Evolutionary conservation across 495 filamentous ascomycete genomes (phyloP), one percentile per base, ranked within the genome.

Genomic region (Lophiotrema nucula): DNA sequence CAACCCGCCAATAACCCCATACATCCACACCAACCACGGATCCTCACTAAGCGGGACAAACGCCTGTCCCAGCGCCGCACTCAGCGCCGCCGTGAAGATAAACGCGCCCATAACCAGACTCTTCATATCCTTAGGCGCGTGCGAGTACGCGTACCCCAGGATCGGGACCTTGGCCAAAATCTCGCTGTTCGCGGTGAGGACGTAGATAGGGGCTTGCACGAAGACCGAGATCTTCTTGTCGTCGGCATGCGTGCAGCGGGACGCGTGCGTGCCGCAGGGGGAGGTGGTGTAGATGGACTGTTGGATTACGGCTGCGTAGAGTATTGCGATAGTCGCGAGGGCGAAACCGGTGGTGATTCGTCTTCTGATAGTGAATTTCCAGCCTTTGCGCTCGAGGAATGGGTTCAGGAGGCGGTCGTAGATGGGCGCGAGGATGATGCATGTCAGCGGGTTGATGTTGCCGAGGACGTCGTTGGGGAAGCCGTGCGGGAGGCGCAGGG

Each of bases 381-480:
- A 72, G 5, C 81, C 79, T 19, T 74, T 61, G 33, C 77, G 81
- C 48, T 84, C 81, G 13, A 91, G 72, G 8, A 66, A 65, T 0
- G 88, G 88, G 68, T 89, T 91, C 48, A 90, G 22, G 41, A 87
- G 13, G 4, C 76, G 70, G 62, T 90, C 87, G 60, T 78, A 77
- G 50, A 91, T 78, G 10, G 88, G 88, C 45, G 90, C 88, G 56
- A 90, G 78, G 67, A 92, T 86, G 66, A 91, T 79, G 37, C 90
- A 71, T 2, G 85, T 74, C 53, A 91, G 74, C 8, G 88, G 86
- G 68, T 91, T 83, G 25, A 92, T 77, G 69, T 92, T 92, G 56
- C 79, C 81, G 61, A 91, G 75, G 25, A 91, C 77, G 66, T 92
- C 88, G 71, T 90, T 89, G 49, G 88, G 88, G 0, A 89, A 78